Base-by-base conservation (phyloP, 169 alveolate species). In the Besnoitia besnoiti region DNA sequence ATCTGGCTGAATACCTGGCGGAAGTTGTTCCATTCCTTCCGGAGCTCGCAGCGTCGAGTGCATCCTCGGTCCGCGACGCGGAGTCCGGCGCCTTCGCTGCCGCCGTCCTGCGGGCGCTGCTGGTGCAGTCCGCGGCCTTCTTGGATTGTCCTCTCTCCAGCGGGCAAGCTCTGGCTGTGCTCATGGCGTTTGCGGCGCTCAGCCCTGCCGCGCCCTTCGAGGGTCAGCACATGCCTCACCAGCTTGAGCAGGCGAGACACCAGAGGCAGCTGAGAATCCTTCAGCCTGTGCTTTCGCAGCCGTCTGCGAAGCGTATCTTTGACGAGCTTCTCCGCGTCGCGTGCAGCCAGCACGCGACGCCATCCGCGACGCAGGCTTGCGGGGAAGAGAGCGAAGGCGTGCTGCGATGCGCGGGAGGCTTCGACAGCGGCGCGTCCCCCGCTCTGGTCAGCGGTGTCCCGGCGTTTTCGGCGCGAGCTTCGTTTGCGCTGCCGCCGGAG, bases 21-120 rank as follows among this genome's bases (percentile, higher is more conserved):
- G 59, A 77, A 37, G 59, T 44, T 19, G 55, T 44, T 39, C 87
- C 87, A 27, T 77, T 77, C 30, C 87, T 77, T 77, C 87, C 87
- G 59, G 87, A 77, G 61, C 59, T 77, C 16, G 87, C 87, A 37
- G 87, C 55, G 49, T 5, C 87, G 59, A 37, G 59, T 40, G 14
- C 50, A 14, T 77, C 87, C 19, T 27, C 87, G 35, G 59, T 24
- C 33, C 4, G 59, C 4, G 87, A 37, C 55, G 87, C 10, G 55
- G 87, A 37, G 2, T 51, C 35, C 3, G 40, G 44, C 3, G 59
- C 12, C 2, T 0, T 44, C 10, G 87, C 87, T 37, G 87, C 87
- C 14, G 39, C 37, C 7, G 87, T 77, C 59, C 61, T 77, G 37
- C 87, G 87, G 33, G 40, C 37, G 21, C 39, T 37, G 39, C 59